These are phyloP conservation scores for Bryopsis sp. DNA, from an alignment of 139 green algal genomes.

Conservation along the genomic window DNA sequence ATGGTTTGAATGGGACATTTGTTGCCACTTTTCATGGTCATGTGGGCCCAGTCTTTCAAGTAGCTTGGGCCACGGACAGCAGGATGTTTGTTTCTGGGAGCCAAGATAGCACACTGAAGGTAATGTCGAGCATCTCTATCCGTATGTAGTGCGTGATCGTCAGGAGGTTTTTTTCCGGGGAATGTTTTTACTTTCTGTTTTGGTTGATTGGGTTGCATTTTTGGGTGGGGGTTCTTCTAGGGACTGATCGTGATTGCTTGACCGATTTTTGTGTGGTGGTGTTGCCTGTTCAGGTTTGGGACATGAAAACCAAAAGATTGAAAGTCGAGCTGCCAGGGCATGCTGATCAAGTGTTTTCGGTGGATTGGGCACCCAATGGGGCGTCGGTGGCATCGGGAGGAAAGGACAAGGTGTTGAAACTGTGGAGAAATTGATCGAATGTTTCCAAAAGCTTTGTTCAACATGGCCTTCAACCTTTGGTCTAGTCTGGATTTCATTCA, in stretches of 20 bases:
- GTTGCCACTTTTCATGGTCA: conserved; percentile 83
- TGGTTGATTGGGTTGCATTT: too few relatives aligned
- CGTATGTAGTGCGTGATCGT: neutral
- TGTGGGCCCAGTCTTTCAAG: conserved; percentile 93
- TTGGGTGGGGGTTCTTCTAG: too few relatives aligned
- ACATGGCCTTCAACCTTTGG: too few relatives aligned
- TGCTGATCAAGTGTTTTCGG: conserved; percentile 84
- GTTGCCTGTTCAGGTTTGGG: conserved; percentile 91
- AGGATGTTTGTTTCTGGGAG: conserved; percentile 80
- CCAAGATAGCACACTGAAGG: conserved; percentile 97
- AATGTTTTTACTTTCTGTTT: too few relatives aligned
- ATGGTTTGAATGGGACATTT: conserved; percentile 83
- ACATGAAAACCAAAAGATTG: conserved; percentile 78
- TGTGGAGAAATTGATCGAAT: conserved; percentile 82
- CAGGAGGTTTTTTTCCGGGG: neutral
- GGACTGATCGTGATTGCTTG: too few relatives aligned
- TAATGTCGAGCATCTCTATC: conserved; percentile 20
- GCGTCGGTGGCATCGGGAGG: conserved; percentile 80
- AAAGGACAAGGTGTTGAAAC: conserved; percentile 90
- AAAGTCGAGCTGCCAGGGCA: conserved; percentile 92
- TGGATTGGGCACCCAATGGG: conserved; percentile 90
- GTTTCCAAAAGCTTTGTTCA: too few relatives aligned
- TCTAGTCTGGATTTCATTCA: too few relatives aligned
- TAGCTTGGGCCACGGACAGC: conserved; percentile 87
- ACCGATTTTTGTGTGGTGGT: too few relatives aligned